These are phyloP conservation scores for Silene uniflora DNA, from an alignment of 148 eudicot genomes.

Conservation along the genomic window DNA sequence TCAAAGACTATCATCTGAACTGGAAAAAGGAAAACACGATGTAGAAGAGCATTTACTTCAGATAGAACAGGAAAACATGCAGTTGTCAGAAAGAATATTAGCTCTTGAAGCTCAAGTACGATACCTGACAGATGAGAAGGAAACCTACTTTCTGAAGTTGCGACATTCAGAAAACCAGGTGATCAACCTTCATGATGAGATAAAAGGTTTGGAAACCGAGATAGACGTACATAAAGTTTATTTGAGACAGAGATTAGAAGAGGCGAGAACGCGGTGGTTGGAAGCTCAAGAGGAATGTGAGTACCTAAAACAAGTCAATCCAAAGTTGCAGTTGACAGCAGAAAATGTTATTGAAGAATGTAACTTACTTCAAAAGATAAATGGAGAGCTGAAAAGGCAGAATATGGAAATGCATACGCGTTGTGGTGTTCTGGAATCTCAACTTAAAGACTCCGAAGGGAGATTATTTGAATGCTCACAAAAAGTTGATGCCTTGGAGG, in stretches of 20 bases:
- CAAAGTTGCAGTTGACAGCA: constrained; percentile 48
- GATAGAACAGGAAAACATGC: constrained; percentile 56
- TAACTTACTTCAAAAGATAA: constrained; percentile 47
- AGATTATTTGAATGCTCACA: constrained; percentile 37
- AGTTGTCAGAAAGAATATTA: constrained; percentile 48
- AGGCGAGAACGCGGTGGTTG: constrained; percentile 40
- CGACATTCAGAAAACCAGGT: constrained; percentile 42
- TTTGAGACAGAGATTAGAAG: constrained; percentile 43
- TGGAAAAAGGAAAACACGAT: constrained; percentile 49
- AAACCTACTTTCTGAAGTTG: constrained; percentile 46
- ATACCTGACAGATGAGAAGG: constrained; percentile 48
- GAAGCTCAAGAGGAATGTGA: constrained; percentile 65
- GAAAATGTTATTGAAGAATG: constrained; percentile 54
- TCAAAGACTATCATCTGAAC: constrained; percentile 41
- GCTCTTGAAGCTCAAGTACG: constrained; percentile 57
- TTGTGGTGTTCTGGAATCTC: constrained; percentile 41
- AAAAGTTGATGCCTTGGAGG: constrained; percentile 55
- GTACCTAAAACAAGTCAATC: constrained; percentile 51
- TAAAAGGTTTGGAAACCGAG: constrained; percentile 39
- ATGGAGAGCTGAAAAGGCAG: constrained; percentile 53
- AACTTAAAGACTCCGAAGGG: constrained; percentile 41
- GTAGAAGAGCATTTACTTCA: constrained; percentile 43
- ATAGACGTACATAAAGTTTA: constrained; percentile 42
- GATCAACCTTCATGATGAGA: constrained; percentile 51
- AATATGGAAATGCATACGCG: constrained; percentile 45